Percentiles rank a stretch among this genome's conserved stretches.
Conservation (phyloP, 306 rosid genomes). For the Astragalus membranaceus region DNA sequence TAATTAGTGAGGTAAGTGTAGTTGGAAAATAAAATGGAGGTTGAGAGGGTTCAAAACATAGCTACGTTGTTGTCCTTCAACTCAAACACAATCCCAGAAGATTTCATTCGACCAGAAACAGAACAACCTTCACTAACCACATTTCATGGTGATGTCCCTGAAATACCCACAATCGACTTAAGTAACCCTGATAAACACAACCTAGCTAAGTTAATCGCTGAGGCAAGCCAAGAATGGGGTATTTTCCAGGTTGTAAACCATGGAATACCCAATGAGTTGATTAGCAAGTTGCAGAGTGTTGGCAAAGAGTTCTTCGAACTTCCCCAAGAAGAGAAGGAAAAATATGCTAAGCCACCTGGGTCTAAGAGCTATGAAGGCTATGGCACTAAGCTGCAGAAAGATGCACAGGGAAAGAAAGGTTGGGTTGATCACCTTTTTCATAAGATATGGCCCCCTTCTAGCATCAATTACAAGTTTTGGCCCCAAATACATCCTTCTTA, state of each 20-base stretch:
- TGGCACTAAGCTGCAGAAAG: conserved; percentile 32
- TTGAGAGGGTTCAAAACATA: conserved; percentile 33
- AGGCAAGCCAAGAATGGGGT: conserved; percentile 40
- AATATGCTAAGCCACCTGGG: conserved; percentile 17
- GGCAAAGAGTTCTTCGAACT: conserved; percentile 38
- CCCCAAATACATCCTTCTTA: conserved; percentile 33
- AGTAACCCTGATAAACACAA: conserved; percentile 25
- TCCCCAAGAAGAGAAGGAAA: conserved; percentile 37
- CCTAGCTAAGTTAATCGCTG: background rate
- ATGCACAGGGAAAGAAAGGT: conserved; percentile 18
- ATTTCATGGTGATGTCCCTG: conserved; percentile 14
- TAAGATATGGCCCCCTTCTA: conserved; percentile 34
- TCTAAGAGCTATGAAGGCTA: conserved; percentile 24
- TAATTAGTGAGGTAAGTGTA: background rate
- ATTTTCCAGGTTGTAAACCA: conserved; percentile 45
- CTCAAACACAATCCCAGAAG: conserved; percentile 20
- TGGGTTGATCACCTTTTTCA: conserved; percentile 45
- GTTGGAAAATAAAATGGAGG: conserved; percentile 5
- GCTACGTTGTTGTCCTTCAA: background rate
- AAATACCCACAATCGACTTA: conserved; percentile 36
- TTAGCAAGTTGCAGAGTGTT: conserved; percentile 18
- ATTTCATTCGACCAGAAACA: conserved; percentile 28
- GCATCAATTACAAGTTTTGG: conserved; percentile 33
- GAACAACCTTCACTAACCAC: conserved; percentile 37
- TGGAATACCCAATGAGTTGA: conserved; percentile 25